A percentile compares a stretch with the other conserved stretches of the same genome.
These are phyloP conservation scores for Suhomyces choctaworum DNA, from an alignment of 1,139 yeast genomes.

Conservation along the genomic window DNA sequence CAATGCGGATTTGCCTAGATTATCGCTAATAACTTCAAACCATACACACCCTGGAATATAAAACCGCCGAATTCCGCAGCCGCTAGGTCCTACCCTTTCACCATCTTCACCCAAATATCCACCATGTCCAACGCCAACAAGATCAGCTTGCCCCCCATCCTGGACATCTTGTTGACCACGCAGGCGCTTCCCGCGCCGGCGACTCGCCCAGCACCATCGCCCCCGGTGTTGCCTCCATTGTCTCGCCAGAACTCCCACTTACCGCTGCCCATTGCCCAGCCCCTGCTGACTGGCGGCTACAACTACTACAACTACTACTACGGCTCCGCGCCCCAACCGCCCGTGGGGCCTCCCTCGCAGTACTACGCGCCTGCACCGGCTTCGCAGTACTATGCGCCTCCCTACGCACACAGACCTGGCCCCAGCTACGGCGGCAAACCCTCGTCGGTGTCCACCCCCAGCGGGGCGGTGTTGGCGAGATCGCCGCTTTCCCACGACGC, in stretches of 20 bases:
- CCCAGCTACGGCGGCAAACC: conserved; percentile 1
- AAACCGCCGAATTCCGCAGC: conserved; percentile 1
- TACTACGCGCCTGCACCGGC: conserved; percentile 1
- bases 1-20: conserved; percentile 12
- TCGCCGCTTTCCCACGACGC: conserved; percentile 19
- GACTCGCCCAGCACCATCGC: conserved; percentile 7
- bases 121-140: conserved; percentile 18
- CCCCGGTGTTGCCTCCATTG: conserved; percentile 13
- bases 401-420: conserved; percentile 6
- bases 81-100: background rate
- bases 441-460: conserved; percentile 1
- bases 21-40: conserved; percentile 10
- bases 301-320: conserved; percentile 19
- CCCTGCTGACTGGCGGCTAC: conserved; percentile 11
- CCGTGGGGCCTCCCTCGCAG: conserved; percentile 5
- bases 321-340: conserved; percentile 5
- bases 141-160: conserved; percentile 40
- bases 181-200: conserved; percentile 2
- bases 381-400: conserved; percentile 5
- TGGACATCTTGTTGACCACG: conserved; percentile 29
- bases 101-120: background rate
- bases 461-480: conserved; percentile 8
- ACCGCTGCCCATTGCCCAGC: conserved; percentile 8
- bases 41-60: conserved; percentile 4
- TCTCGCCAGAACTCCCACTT: conserved; percentile 9